Evolutionary conservation across 768 basidiomycete species (phyloP).

Genomic region (Auricularia auricula-judae): DNA sequence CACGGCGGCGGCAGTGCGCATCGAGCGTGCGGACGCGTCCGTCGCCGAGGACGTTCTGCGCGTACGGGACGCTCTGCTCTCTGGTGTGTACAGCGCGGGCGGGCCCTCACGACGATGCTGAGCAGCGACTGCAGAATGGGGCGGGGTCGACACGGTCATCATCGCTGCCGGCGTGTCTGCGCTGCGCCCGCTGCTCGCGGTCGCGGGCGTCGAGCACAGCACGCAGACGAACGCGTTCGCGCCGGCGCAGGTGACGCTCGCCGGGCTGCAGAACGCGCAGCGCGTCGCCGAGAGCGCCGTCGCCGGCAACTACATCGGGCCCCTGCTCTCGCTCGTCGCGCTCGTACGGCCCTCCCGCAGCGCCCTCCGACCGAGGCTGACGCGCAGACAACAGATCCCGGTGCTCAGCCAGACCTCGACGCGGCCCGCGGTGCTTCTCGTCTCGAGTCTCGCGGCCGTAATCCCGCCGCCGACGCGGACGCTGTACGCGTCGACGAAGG

Average conservation of each 20-base stretch:
- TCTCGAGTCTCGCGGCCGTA: slow-evolving; percentile 68
- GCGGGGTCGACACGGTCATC: slow-evolving; percentile 71
- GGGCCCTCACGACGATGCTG: not conserved
- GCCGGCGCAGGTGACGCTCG: slow-evolving; percentile 29
- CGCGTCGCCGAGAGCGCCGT: slow-evolving; percentile 47
- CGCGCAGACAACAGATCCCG: slow-evolving; percentile 47
- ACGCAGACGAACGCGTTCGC: slow-evolving; percentile 16
- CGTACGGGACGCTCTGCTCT: slow-evolving; percentile 40
- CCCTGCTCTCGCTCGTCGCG: slow-evolving; percentile 55
- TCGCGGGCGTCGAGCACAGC: slow-evolving; percentile 44
- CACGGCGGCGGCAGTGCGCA: slow-evolving; percentile 9
- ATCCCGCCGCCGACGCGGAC: slow-evolving; percentile 81
- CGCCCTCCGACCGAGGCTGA: not conserved
- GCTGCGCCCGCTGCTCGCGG: slow-evolving; percentile 58
- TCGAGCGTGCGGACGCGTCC: slow-evolving; percentile 19
- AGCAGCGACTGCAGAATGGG: slow-evolving; percentile 46
- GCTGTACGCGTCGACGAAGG: slow-evolving; percentile 76
- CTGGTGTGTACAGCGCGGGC: slow-evolving; percentile 31
- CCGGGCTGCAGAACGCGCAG: slow-evolving; percentile 49
- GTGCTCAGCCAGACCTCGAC: slow-evolving; percentile 51
- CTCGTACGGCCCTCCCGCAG: slow-evolving; percentile 39
- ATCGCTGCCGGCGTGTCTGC: slow-evolving; percentile 80
- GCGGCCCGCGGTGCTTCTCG: slow-evolving; percentile 62
- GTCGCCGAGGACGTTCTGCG: slow-evolving; percentile 54
- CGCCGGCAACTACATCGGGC: slow-evolving; percentile 58